These are phyloP conservation scores for Geotrichum siamense DNA, from an alignment of 1,139 yeast genomes.

Conservation along the genomic window DNA sequence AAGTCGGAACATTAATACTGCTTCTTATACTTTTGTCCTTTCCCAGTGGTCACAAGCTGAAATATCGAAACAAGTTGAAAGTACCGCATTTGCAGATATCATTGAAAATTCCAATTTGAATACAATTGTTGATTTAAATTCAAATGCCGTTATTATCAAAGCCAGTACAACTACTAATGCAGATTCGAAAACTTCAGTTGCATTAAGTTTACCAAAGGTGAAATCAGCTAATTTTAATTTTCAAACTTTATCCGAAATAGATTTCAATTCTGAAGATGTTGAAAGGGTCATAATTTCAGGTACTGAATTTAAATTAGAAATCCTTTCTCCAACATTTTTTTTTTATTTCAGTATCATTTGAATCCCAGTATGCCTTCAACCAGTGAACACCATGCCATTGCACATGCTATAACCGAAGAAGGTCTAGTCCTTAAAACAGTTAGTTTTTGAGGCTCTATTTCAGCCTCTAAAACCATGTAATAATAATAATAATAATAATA, in stretches of 20 bases:
- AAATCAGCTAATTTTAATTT: too few species aligned
- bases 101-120: background rate
- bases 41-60: background rate
- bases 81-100: background rate
- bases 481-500: too few species aligned
- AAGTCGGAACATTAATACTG: background rate
- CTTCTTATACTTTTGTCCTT: background rate
- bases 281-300: conserved; percentile 1
- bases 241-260: background rate
- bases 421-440: too few species aligned
- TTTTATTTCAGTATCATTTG: background rate
- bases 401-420: conserved; percentile 8
- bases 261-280: background rate
- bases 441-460: too few species aligned
- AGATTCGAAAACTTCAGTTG: background rate
- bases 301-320: background rate
- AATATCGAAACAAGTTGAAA: background rate
- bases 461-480: too few species aligned
- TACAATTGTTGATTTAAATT: background rate
- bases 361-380: conserved; percentile 13
- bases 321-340: background rate
- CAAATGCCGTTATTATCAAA: background rate
- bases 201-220: background rate
- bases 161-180: background rate
- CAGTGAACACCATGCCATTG: conserved; percentile 17